Evolutionary conservation across 177 flowering plant genomes (phyloP), one percentile per base, ranked within the genome.

Genomic region (Vitis hybrid): DNA sequence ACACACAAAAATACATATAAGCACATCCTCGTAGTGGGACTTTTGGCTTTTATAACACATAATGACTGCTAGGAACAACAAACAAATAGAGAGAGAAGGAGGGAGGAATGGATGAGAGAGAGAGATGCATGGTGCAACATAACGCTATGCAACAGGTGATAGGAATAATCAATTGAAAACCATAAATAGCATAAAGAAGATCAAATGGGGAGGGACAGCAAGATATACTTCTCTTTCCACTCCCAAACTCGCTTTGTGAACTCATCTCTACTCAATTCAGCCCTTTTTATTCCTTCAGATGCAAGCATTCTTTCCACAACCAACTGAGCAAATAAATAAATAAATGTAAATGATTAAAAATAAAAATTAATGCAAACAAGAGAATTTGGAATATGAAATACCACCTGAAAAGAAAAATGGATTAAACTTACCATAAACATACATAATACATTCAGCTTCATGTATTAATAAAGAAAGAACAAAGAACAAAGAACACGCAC

Each of bases 241-340:
- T 92, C 88, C 98, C 97, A 94, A 66, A 94, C 98, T 80, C 92
- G 78, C 46, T 78, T 80, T 65, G 83, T 81, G 72, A 94, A 94
- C 79, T 92, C 97, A 19, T 94, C 97, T 80, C 97, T 87, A 67
- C 88, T 76, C 80, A 94, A 64, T 9, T 91, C 97, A 68, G 62
- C 76, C 75, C 97, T 89, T 82, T 87, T 91, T 71, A 91, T 83
- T 70, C 98, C 98, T 84, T 94, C 97, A 62, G 89, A 79, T 70
- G 93, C 97, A 72, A 94, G 91, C 94, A 89, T 87, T 81, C 76
- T 88, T 78, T 94, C 98, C 67, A 94, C 98, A 69, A 94, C 98
- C 86, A 94, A 79, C 98, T 94, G 88, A 66, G 70, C 40, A 65
- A 19, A 27, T 0, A 19, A 30, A 15, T 35, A 35, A 35, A 35